Evolutionary conservation across 1,139 yeast genomes (phyloP).

Genomic region (Candida albicans): DNA sequence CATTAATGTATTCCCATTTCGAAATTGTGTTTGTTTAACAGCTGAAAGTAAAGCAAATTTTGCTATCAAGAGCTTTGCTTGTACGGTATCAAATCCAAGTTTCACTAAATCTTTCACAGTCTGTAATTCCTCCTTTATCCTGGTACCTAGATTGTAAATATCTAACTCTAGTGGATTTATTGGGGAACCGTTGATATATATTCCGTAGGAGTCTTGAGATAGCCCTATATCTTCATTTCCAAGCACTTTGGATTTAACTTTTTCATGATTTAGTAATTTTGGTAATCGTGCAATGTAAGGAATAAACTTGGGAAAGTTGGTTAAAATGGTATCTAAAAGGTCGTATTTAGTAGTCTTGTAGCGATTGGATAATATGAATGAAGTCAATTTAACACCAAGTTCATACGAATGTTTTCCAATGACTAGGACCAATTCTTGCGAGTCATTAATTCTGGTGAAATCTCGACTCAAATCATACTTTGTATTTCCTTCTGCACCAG

Average conservation of each 20-base stretch:
- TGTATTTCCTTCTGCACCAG: slow-evolving; percentile 35
- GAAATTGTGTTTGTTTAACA: slow-evolving; percentile 33
- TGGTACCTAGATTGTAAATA: slow-evolving; percentile 37
- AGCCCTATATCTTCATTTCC: slow-evolving; percentile 36
- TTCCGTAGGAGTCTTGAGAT: slow-evolving; percentile 45
- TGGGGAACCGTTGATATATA: slow-evolving; percentile 65
- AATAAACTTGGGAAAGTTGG: slow-evolving; percentile 54
- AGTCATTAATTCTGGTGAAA: slow-evolving; percentile 11
- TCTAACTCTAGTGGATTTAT: slow-evolving; percentile 46
- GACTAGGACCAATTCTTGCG: slow-evolving; percentile 25
- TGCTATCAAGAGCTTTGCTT: slow-evolving; percentile 39
- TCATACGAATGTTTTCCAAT: slow-evolving; percentile 29
- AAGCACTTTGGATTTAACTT: slow-evolving; percentile 22
- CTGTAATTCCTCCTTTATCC: slow-evolving; percentile 36
- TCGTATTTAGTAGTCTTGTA: slow-evolving; percentile 28
- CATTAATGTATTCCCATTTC: slow-evolving; percentile 36
- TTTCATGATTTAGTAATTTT: slow-evolving; percentile 13
- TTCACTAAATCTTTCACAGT: slow-evolving; percentile 27
- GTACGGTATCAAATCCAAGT: slow-evolving; percentile 36
- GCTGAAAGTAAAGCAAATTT: slow-evolving; percentile 48
- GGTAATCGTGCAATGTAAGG: slow-evolving; percentile 26
- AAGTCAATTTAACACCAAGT: slow-evolving; percentile 48
- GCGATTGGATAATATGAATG: slow-evolving; percentile 38
- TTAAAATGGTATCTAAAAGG: slow-evolving; percentile 36
- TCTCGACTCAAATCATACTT: slow-evolving; percentile 12